phyloP scores from a whole-genome alignment of 345 rosid genomes.

The Euphorbia tirucalli region DNA sequence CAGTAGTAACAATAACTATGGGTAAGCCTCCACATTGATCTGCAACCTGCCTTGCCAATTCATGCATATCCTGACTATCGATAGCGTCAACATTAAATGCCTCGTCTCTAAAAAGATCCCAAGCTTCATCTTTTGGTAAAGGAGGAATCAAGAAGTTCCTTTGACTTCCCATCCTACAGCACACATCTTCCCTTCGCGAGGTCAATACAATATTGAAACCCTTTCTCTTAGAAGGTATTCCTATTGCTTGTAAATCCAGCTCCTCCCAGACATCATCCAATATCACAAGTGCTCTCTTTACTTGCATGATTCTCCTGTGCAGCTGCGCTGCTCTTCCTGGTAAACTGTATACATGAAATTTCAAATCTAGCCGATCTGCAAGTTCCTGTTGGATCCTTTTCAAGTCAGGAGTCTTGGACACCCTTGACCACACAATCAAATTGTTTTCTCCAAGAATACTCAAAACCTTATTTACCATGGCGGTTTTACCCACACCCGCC shows the following conservation, averaged over 20 bases:
- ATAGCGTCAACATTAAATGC: not conserved
- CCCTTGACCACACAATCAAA: not conserved
- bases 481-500: not conserved
- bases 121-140: not conserved
- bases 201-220: not conserved
- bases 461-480: not conserved
- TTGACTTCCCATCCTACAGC: not conserved
- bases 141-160: not conserved
- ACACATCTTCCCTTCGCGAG: not conserved
- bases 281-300: not conserved
- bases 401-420: not conserved
- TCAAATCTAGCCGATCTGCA: not conserved
- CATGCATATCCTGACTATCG: not conserved
- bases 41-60: not conserved
- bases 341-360: not conserved
- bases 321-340: not conserved
- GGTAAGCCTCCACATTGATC: constrained; percentile 16
- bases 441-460: too few relatives aligned
- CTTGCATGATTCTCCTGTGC: not conserved
- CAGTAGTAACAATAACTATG: constrained; percentile 7
- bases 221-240: not conserved
- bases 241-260: not conserved
- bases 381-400: not conserved
- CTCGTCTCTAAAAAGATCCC: not conserved
- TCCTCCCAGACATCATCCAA: not conserved